Evolutionary conservation across 768 basidiomycete species (phyloP), one percentile per base, ranked within the genome.

Genomic region (Collybiopsis luxurians): DNA sequence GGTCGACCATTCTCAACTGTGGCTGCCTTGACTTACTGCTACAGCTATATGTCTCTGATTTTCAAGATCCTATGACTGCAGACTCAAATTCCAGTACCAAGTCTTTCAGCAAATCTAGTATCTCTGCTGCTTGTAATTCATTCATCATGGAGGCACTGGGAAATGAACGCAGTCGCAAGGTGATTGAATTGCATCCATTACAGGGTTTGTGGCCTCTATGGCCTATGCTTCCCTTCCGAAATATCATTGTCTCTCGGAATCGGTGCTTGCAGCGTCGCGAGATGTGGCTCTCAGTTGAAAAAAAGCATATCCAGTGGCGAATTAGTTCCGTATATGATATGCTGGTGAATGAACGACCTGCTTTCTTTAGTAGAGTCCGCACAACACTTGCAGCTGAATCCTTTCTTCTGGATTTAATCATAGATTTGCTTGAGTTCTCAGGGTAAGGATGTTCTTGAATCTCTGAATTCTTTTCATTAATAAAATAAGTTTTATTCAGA

Each of bases 11-110:
- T 27, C 40, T 26, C 12, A 31, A 19, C 27, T n/a, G 40, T n/a
- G 40, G 53, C 13, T 42, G 3, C 31, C 40, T 43, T 26, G 53
- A 54, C n/a, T 27, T 54, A 10, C 28, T 54, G n/a, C 13, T 54
- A 2, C 53, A 45, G 13, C 24, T 54, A 31, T 54, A 54, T n/a
- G n/a, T 54, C 11, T 28, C 53, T 24, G 53, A 54, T 36, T 54
- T 43, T 42, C 24, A 13, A 28, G 53, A 54, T 40, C 36, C 7
- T 19, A 5, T 34, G 13, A 1, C 1, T 7, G 31, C 5, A 17
- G 23, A 13, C 31, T n/a, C n/a, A n/a, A n/a, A n/a, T n/a, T n/a
- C n/a, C n/a, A n/a, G n/a, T n/a, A n/a, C n/a, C n/a, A 4, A 12
- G 23, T 23, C 36, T 24, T 51, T 27, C 6, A 24, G 17, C 13